phyloP scores from a whole-genome alignment of 2,329 filamentous ascomycete species.

The Aspergillus viridinutans region DNA sequence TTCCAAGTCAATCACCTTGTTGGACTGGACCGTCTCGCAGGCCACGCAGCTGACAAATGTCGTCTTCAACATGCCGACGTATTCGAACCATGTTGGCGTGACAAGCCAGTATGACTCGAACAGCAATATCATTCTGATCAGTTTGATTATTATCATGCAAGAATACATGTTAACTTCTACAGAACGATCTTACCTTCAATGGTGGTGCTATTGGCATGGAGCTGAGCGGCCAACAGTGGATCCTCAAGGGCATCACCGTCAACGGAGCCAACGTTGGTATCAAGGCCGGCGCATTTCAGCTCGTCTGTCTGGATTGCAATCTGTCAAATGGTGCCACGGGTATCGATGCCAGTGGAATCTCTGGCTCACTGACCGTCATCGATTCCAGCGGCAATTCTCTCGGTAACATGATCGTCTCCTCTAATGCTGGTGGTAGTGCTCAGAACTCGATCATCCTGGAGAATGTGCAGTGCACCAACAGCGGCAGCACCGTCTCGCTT shows the following conservation, averaged over 20 bases:
- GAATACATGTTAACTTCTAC: not conserved
- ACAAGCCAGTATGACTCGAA: slow-evolving; percentile 27
- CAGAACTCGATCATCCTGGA: slow-evolving; percentile 27
- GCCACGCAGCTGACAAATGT: slow-evolving; percentile 38
- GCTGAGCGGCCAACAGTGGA: slow-evolving; percentile 31
- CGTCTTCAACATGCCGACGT: slow-evolving; percentile 33
- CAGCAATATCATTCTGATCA: slow-evolving; percentile 28
- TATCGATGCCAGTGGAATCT: slow-evolving; percentile 20
- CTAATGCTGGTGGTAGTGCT: slow-evolving; percentile 26
- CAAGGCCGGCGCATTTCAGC: slow-evolving; percentile 35
- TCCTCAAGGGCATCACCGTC: slow-evolving; percentile 50
- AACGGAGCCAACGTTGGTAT: slow-evolving; percentile 56
- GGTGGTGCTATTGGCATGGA: slow-evolving; percentile 30
- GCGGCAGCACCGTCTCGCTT: slow-evolving; percentile 24
- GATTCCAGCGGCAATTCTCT: slow-evolving; percentile 13
- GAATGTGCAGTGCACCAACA: slow-evolving; percentile 20
- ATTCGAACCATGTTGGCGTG: slow-evolving; percentile 32
- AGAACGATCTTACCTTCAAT: slow-evolving; percentile 24
- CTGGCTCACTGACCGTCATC: slow-evolving; percentile 20
- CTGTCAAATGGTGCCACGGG: slow-evolving; percentile 21
- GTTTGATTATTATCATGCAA: not conserved
- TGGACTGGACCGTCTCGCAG: slow-evolving; percentile 40
- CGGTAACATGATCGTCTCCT: slow-evolving; percentile 13
- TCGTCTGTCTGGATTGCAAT: slow-evolving; percentile 20
- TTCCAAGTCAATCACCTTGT: slow-evolving; percentile 23